Base-by-base conservation (phyloP, 2,329 filamentous ascomycete species). In the Cordyceps fumosorosea region DNA sequence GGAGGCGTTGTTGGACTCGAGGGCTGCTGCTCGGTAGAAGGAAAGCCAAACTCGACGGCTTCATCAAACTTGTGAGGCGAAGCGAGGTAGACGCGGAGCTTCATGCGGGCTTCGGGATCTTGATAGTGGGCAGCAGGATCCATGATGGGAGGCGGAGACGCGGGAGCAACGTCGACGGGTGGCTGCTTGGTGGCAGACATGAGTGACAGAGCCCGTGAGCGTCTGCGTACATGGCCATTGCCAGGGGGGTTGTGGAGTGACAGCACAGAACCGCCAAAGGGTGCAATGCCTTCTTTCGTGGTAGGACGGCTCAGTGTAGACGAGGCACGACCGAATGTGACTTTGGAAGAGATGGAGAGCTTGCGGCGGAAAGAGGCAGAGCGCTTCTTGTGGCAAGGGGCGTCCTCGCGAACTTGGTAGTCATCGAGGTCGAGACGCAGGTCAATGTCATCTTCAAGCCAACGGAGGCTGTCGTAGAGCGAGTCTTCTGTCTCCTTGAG, bases 21-120 rank as follows among this genome's bases (percentile, higher is more conserved):
- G 4, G 65, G 60, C 6, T 65, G 68, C n/a, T 75, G 74, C 40
- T 85, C 81, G 42, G 79, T 79, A 0, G 88, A 86, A 0, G 92
- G 91, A 69, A 97, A 98, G 0, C 93, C 93, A 74, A 96, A 97
- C 72, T 96, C 90, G 58, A 98, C 84, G 1, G 91, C 92, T 75
- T 98, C 93, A n/a, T 98, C 93, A 68, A 98, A 98, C 72, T 96
- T 96, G 67, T 96, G 90, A 0, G 93, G 89, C 1, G 92, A 96
- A 8, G 90, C 89, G 22, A 96, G 83, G 69, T 93, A 96, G 7
- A 91, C 86, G 14, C 92, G 87, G 22, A 98, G 79, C 75, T 96
- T 96, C 68, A 91, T 81, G 40, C 93, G 85, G 45, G 93, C 91
- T 71, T 96, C 90, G 0, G 92, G 91, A 68, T 97, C 92, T 72